Evolutionary conservation across 2,329 filamentous ascomycete genomes (phyloP).

Genomic region (Claviceps paspali): DNA sequence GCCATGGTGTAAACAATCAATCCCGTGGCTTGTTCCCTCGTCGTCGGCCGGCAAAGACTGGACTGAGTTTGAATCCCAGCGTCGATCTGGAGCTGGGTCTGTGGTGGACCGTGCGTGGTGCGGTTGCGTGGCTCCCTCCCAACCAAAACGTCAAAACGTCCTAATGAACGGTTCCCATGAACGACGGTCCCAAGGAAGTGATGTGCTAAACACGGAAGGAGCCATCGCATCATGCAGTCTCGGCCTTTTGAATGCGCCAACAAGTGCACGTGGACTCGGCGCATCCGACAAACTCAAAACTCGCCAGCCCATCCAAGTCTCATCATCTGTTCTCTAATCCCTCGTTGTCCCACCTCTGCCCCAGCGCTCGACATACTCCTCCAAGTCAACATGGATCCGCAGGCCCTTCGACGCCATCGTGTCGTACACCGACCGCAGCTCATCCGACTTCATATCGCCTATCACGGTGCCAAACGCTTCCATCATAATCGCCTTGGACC

Average conservation of each 20-base stretch:
- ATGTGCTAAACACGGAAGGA: neutral
- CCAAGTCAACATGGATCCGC: constrained; percentile 35
- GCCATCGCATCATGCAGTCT: no score
- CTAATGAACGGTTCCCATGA: no score
- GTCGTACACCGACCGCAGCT: constrained; percentile 32
- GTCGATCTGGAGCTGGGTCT: neutral
- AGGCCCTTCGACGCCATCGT: constrained; percentile 34
- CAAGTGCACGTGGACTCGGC: no score
- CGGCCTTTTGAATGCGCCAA: no score
- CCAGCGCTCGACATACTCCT: constrained; percentile 28
- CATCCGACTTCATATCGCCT: constrained; percentile 28
- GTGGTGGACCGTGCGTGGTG: neutral
- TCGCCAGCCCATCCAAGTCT: no score
- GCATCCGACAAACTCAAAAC: no score
- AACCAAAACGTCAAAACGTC: no score
- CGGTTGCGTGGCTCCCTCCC: no score
- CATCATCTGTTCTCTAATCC: neutral
- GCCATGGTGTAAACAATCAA: no score
- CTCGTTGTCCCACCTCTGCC: constrained; percentile 7
- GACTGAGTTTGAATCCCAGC: no score
- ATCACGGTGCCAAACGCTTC: constrained; percentile 33
- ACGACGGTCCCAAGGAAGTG: no score
- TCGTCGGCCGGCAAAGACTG: neutral
- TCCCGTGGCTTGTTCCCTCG: no score
- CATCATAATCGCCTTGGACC: constrained; percentile 34